Base-by-base conservation (phyloP, 768 basidiomycete genomes). In the Hortiboletus flavorubellus region DNA sequence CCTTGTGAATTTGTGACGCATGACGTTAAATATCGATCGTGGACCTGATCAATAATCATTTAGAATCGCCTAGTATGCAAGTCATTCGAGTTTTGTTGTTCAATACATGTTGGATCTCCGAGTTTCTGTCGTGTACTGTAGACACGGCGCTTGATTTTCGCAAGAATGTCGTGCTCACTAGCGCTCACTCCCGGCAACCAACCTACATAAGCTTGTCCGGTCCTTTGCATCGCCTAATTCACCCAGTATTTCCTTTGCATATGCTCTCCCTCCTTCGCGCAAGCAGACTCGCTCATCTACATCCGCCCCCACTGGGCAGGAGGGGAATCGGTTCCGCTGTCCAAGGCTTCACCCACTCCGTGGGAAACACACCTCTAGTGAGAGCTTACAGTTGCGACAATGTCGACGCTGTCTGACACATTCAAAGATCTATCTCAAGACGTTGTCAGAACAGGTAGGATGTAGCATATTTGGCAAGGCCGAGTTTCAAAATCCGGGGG, bases 401-500 rank as follows among this genome's bases (percentile, higher is more conserved):
- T 12, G 2, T 15, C 23, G 8, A 12, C n/a, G 23, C 10, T 26
- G 46, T 54, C 46, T 53, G 26, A 70, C 40, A 21, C 18, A 34
- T 18, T 4, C 68, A 16, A 26, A 97, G 93, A 94, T 98, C 56
- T 83, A 86, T 59, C 79, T 98, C 50, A 86, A 91, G 70, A 73
- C 73, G 14, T 78, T 97, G 8, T 97, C 93, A 10, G 84, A 93
- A 61, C 83, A 82, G 67, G 91, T 85, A 1, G 94, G 93, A 15
- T 85, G 83, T 51, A 82, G 82, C 49, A 93, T 98, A 57, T 86
- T 86, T 46, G 95, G 91, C n/a, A 98, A 99, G 70, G 93, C 97
- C 18, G 97, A 99, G 73, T 95, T 97, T 68, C 94, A 97, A 75
- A 98, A 98, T 66, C 97, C 97, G 0, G 97, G 97, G 6, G 96